These are phyloP conservation scores for Lavandula angustifolia DNA, from an alignment of 257 asterid species.

Conservation along the genomic window DNA sequence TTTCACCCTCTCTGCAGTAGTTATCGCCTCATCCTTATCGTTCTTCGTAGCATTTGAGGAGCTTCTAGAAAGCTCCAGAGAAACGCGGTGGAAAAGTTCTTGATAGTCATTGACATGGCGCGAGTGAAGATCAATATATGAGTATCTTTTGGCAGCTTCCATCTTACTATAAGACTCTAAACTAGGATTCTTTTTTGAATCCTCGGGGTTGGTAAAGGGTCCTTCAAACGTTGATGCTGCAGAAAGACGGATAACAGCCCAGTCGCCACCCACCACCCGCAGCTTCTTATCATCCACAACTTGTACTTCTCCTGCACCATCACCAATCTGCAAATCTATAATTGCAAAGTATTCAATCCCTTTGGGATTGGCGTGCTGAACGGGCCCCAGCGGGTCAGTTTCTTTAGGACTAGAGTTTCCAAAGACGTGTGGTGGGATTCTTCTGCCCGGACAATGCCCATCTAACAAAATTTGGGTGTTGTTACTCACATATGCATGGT, in stretches of 20 bases:
- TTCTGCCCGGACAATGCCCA: constrained; percentile 61
- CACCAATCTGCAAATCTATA: constrained; percentile 66
- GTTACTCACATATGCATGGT: constrained; percentile 47
- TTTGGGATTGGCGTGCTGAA: constrained; percentile 39
- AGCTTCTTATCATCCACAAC: constrained; percentile 55
- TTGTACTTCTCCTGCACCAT: constrained; percentile 34
- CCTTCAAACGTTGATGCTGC: constrained; percentile 77
- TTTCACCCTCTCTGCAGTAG: constrained; percentile 62
- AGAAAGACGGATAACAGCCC: constrained; percentile 61
- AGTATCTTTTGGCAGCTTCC: constrained; percentile 48
- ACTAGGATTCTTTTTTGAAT: constrained; percentile 57
- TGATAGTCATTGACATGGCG: constrained; percentile 76
- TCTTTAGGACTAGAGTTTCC: constrained; percentile 39
- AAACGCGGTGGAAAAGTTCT: constrained; percentile 68
- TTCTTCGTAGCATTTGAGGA: constrained; percentile 21
- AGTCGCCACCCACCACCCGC: constrained; percentile 55
- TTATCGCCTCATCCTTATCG: constrained; percentile 20
- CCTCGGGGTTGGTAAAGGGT: constrained; percentile 58
- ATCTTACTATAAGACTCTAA: constrained; percentile 43
- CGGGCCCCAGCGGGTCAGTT: constrained; percentile 33
- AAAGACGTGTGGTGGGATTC: constrained; percentile 38
- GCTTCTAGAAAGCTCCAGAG: constrained; percentile 56
- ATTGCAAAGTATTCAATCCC: constrained; percentile 66
- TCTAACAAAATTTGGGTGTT: constrained; percentile 58
- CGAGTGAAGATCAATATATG: constrained; percentile 59